Conservation (phyloP, 2,329 filamentous ascomycete genomes). For the Magnaporthiopsis rhizophila region DNA sequence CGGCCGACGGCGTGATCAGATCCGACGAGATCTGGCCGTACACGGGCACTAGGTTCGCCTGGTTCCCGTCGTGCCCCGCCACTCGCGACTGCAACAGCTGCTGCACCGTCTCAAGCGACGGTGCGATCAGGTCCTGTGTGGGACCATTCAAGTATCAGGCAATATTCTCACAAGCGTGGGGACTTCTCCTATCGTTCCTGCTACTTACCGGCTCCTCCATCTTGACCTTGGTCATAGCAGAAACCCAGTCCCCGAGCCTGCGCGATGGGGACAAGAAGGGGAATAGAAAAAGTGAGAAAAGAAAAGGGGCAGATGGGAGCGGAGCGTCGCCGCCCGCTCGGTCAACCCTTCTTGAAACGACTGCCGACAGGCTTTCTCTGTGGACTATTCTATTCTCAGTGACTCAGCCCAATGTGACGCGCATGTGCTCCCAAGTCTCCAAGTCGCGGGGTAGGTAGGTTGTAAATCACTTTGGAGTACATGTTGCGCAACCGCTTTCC, state of each 20-base stretch:
- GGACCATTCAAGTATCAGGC: neutral
- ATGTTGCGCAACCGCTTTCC: too few species aligned
- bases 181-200: neutral
- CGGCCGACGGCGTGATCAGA: slow-evolving; percentile 86
- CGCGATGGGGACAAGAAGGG: neutral
- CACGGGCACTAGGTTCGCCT: slow-evolving; percentile 15
- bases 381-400: too few species aligned
- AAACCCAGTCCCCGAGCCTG: neutral
- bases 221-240: neutral
- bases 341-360: neutral
- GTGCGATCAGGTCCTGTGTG: slow-evolving; percentile 16
- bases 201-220: slow-evolving; percentile 7
- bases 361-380: too few species aligned
- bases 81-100: slow-evolving; percentile 10
- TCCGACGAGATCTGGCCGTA: slow-evolving; percentile 49
- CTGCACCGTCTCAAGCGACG: slow-evolving; percentile 18
- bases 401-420: too few species aligned
- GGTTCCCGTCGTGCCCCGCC: slow-evolving; percentile 9
- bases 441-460: too few species aligned
- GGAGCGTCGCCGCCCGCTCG: neutral
- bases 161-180: neutral
- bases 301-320: too few species aligned
- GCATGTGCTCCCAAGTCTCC: too few species aligned
- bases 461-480: too few species aligned
- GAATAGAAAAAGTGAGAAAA: neutral